phyloP scores from a whole-genome alignment of 805 yeast genomes.

The Metschnikowia kunwiensis region DNA sequence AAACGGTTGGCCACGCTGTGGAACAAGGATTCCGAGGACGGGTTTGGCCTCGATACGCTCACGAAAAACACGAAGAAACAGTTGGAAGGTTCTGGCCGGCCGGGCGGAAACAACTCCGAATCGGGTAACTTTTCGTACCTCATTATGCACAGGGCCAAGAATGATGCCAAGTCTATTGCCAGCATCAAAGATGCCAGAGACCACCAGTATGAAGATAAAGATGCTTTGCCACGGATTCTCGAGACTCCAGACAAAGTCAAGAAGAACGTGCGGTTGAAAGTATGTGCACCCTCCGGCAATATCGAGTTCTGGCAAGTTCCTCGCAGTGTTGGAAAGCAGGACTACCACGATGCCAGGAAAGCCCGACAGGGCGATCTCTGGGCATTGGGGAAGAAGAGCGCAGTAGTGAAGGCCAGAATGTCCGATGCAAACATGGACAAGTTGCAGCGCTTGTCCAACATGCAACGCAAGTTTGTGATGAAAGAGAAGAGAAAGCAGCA shows the following conservation, averaged over 20 bases:
- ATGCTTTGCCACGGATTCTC: slow-evolving; percentile 69
- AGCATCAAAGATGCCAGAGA: slow-evolving; percentile 39
- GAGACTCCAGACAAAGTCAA: slow-evolving; percentile 71
- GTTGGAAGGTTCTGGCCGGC: slow-evolving; percentile 73
- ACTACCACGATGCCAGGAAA: slow-evolving; percentile 88
- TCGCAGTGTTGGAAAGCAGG: slow-evolving; percentile 66
- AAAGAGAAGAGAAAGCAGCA: slow-evolving; percentile 19
- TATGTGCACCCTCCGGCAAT: slow-evolving; percentile 76
- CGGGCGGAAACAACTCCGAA: slow-evolving; percentile 67
- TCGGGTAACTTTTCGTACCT: slow-evolving; percentile 71
- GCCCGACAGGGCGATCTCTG: slow-evolving; percentile 82
- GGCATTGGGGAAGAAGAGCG: slow-evolving; percentile 50
- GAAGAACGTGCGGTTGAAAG: slow-evolving; percentile 75
- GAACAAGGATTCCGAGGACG: slow-evolving; percentile 54
- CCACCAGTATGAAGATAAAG: slow-evolving; percentile 22
- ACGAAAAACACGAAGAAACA: slow-evolving; percentile 29
- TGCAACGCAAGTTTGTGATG: slow-evolving; percentile 35
- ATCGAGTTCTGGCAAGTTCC: slow-evolving; percentile 88
- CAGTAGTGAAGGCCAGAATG: slow-evolving; percentile 29
- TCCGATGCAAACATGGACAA: slow-evolving; percentile 31
- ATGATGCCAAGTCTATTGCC: slow-evolving; percentile 39
- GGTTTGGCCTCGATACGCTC: slow-evolving; percentile 48
- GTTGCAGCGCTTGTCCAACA: slow-evolving; percentile 34
- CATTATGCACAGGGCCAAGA: slow-evolving; percentile 57
- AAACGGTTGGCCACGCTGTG: slow-evolving; percentile 68